Evolutionary conservation across 192 early-diverging fungal genomes (phyloP), one percentile per base, ranked within the genome.

Genomic region (Mortierella hygrophila): DNA sequence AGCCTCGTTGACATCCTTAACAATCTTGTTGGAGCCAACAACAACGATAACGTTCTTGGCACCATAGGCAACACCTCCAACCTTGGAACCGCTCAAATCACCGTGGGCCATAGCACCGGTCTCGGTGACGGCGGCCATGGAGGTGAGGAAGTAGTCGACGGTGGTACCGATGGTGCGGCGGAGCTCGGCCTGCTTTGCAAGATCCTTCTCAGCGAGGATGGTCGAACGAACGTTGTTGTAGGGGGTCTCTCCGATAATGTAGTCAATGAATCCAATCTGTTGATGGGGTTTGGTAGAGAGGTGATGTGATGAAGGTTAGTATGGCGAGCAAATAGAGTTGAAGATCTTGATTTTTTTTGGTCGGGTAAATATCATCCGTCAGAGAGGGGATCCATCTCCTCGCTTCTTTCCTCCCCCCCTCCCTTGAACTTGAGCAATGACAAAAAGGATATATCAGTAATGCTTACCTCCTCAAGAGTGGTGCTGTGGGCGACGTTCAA

Each of bases 11-110:
- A 79, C 73, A 69, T 89, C 87, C 78, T 88, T 84, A 46, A 89
- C 87, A 46, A 89, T 89, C 77, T 89, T 89, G 74, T 89, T 89
- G 65, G 82, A 74, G n/a, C 88, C 87, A 20, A 80, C 80, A 26
- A 88, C 80, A 26, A 89, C 63, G 44, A 89, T 76, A n/a, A 84
- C 77, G 77, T 88, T 88, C 78, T 80, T 79, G 68, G 88, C 76
- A 44, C 81, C 78, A 71, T 78, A 81, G 37, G 81, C 63, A 68
- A 82, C 84, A 60, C 82, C 82, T 21, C 79, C 82, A 32, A 89
- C 87, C 70, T 85, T 85, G 57, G 87, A 72, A 2, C 88, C 88
- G 0, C 76, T 29, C 5, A 72, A 32, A 55, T 88, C 83, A 37
- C 81, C 83, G 20, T 86, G 84, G 47, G 75, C 70, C 79, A 86